Base-by-base conservation (phyloP, 2,329 filamentous ascomycete species). In the Blumeria graminis region DNA sequence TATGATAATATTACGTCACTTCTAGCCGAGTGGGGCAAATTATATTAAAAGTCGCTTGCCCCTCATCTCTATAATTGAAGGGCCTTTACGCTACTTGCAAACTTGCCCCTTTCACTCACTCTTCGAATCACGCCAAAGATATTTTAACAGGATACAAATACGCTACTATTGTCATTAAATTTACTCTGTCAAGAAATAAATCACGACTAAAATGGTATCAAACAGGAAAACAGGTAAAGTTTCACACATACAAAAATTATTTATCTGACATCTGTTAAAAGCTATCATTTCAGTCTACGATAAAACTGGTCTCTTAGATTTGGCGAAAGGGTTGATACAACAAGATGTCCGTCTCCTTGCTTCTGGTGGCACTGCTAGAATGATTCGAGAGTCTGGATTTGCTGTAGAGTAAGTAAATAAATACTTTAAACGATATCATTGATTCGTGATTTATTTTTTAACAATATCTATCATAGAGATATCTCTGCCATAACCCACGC, bases 261-360 rank as follows among this genome's bases (percentile, higher is more conserved):
- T 28, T 2, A 28, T 28, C 22, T 28, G 22, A 28, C 22, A 28
- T 51, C n/a, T 34, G 7, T 43, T 22, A 28, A 22, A 28, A 75
- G 92, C 92, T 63, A 96, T 98, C 68, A 77, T 98, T 69, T 96
- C 90, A 62, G 92, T 96, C 74, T 96, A 92, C 69, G 87, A 98
- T 77, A 98, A 98, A 81, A 96, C 90, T 57, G 92, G 89, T 59
- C 78, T 94, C 62, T 74, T 95, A 63, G 89, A 95, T 71, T 76
- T 95, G 64, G 87, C 88, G 65, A 94, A 94, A 72, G 88, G 88
- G 64, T 79, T 95, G 55, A 78, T 85, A 67, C 79, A 90, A 75
- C 80, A 93, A 67, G 83, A 92, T 80, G 85, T 94, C 63, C 85
- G 88, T 63, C 82, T 98, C 62, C 77, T 98, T 58, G 92, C 92